Percentiles rank a stretch among this genome's conserved stretches.
Evolutionary conservation across 768 basidiomycete genomes (phyloP).

Genomic region (Tephrocybe rancida): DNA sequence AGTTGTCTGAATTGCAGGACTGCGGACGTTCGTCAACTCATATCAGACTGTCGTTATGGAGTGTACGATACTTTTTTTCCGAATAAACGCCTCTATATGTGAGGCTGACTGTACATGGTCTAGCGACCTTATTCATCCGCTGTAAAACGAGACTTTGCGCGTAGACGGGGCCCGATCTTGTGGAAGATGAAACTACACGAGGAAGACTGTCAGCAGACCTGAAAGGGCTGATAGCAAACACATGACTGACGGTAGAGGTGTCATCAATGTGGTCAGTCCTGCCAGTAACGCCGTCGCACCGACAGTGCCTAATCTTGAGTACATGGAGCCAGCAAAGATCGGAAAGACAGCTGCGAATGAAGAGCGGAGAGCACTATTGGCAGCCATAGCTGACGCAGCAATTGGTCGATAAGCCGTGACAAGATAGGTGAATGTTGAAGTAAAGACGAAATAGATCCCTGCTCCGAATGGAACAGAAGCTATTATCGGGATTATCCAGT

Average conservation of each 20-base stretch:
- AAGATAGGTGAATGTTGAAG: constrained; percentile 70
- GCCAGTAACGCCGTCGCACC: constrained; percentile 75
- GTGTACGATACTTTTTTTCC: background rate
- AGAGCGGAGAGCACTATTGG: constrained; percentile 65
- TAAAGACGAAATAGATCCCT: constrained; percentile 70
- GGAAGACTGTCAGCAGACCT: background rate
- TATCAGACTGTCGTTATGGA: too few species aligned
- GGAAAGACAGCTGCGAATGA: constrained; percentile 67
- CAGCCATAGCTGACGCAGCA: constrained; percentile 67
- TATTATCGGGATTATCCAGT: constrained; percentile 69
- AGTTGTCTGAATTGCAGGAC: too few species aligned
- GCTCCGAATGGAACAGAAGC: constrained; percentile 67
- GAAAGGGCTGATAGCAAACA: background rate
- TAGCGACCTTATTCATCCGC: background rate
- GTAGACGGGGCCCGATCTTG: constrained; percentile 23
- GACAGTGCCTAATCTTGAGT: constrained; percentile 65
- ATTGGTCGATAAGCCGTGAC: constrained; percentile 70
- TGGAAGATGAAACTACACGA: constrained; percentile 23
- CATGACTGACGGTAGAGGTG: constrained; percentile 57
- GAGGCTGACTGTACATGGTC: background rate
- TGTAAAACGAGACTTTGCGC: constrained; percentile 24
- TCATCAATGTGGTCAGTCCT: constrained; percentile 61
- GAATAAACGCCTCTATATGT: background rate
- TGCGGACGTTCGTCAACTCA: too few species aligned
- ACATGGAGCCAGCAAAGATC: constrained; percentile 67